Evolutionary conservation across 805 yeast genomes (phyloP), one percentile per base, ranked within the genome.

Genomic region (Saturnispora dispora): DNA sequence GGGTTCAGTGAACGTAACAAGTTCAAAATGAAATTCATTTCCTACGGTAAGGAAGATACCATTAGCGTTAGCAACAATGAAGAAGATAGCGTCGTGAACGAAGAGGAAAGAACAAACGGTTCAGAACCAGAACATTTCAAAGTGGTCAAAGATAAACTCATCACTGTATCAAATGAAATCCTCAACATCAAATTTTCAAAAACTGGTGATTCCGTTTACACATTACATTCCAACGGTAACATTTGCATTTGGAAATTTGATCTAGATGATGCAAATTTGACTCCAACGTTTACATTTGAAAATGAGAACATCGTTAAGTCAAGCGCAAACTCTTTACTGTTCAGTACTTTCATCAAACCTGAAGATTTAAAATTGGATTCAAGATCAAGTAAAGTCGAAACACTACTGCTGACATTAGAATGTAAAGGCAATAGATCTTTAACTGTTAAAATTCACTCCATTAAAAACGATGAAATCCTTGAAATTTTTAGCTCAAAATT

Each of bases 1-100:
- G 70, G 71, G 2, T 48, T 66, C 18, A 63, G 65, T 8, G 74
- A 71, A 48, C 62, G 73, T 53, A 67, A 63, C 51, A 69, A 65
- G 46, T 51, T 60, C 25, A 55, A 39, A 43, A 46, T 68, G 48
- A 62, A 57, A 49, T 56, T 63, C 33, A 61, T 65, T 13, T 54
- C 57, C 4, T 63, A 60, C 55, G 68, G 64, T 25, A 58, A 51
- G 9, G 44, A 42, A 36, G 22, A 36, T 22, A 18, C 23, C n/a
- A 18, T 28, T 20, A 42, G 42, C 18, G 35, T 25, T 27, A 17
- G 45, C 13, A 47, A 55, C 11, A 47, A 54, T 3, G 51, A 57
- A 9, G 67, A 63, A 20, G 66, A 67, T 46, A 58, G 63, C 4
- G 57, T 60, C 8, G 57, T 61, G 13, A 60, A 63, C 48, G 67